These are phyloP conservation scores for Candida sonorensis DNA, from an alignment of 805 yeast genomes.

Conservation along the genomic window DNA sequence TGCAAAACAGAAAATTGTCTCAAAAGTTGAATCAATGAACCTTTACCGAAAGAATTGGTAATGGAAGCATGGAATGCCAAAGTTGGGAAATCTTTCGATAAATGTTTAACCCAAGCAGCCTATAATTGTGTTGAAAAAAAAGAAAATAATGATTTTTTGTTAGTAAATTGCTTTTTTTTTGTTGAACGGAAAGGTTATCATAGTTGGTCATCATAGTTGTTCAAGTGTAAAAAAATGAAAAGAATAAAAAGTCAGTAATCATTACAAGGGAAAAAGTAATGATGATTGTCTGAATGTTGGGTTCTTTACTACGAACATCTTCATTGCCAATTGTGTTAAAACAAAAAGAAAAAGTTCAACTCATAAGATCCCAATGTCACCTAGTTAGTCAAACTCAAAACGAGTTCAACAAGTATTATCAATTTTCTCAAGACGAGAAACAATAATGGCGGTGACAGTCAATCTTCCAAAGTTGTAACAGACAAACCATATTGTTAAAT, in stretches of 20 bases:
- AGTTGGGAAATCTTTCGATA: constrained; percentile 88
- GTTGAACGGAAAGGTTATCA: too few species aligned
- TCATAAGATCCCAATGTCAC: constrained; percentile 58
- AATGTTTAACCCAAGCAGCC: constrained; percentile 99
- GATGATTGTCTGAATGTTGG: constrained; percentile 66
- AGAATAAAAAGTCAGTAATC: too few species aligned
- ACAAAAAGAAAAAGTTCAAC: constrained; percentile 55
- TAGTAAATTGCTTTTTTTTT: background rate
- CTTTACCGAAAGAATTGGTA: constrained; percentile 96
- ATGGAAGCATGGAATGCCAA: constrained; percentile 97
- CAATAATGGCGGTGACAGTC: constrained; percentile 51
- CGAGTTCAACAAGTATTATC: constrained; percentile 25
- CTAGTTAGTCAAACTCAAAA: constrained; percentile 37
- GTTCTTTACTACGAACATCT: constrained; percentile 81
- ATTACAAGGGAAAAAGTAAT: too few species aligned
- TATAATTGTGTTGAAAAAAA: constrained; percentile 25
- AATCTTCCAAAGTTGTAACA: constrained; percentile 97
- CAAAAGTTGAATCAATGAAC: constrained; percentile 85
- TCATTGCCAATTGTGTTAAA: constrained; percentile 20
- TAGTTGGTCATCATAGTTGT: too few species aligned
- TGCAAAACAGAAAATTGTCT: constrained; percentile 91
- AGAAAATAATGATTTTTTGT: background rate
- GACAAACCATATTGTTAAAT: constrained; percentile 54
- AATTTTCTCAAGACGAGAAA: constrained; percentile 41
- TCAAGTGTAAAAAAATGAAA: too few species aligned